Conservation (phyloP, 148 eudicot genomes). For the Silene conica region DNA sequence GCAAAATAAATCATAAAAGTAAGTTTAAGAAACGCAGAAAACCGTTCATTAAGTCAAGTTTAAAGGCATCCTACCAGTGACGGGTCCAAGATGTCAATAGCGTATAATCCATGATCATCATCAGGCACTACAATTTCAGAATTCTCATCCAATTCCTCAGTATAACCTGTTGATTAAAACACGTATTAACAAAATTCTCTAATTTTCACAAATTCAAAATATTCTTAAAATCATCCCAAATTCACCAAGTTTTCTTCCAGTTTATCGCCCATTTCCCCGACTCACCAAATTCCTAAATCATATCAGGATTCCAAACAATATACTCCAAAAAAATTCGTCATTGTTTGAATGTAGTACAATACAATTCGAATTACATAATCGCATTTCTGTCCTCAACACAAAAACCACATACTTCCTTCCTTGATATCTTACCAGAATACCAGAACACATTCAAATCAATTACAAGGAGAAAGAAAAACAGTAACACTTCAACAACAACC, state of each 20-base stretch:
- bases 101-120: slow-evolving; percentile 88
- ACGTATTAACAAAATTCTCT: neutral
- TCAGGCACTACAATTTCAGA: slow-evolving; percentile 74
- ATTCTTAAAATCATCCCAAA: neutral
- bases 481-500: too few relatives aligned
- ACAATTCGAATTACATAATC: slow-evolving; percentile 5
- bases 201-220: slow-evolving; percentile 8
- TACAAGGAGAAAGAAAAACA: neutral
- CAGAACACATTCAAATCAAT: slow-evolving; percentile 1
- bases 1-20: neutral
- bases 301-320: neutral
- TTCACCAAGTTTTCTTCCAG: too few relatives aligned
- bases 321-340: neutral
- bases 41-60: neutral
- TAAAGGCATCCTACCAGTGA: slow-evolving; percentile 48
- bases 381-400: slow-evolving; percentile 2
- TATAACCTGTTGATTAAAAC: slow-evolving; percentile 55
- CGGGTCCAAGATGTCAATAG: slow-evolving; percentile 94
- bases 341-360: neutral
- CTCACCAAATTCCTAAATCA: neutral
- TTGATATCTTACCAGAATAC: neutral
- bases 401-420: neutral
- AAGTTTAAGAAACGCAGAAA: neutral
- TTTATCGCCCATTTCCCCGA: too few relatives aligned
- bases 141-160: slow-evolving; percentile 61